Percentiles rank a stretch among this genome's conserved stretches.
Conservation (phyloP, 441 rosid species). For the Pelargonium citronellum region DNA sequence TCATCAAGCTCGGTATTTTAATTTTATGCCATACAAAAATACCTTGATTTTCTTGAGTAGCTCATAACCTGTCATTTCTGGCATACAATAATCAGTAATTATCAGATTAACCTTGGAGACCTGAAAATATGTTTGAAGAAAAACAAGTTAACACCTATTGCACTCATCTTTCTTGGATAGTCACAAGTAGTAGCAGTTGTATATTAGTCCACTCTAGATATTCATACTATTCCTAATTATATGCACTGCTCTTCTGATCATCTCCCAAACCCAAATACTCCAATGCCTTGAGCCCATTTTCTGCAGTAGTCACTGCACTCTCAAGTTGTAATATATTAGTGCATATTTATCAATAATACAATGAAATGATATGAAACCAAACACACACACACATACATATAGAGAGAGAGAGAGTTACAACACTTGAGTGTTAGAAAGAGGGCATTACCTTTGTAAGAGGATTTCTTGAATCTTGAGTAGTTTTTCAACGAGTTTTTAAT, state of each 20-base stretch:
- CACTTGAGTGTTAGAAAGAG: no score
- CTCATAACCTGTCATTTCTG: not conserved
- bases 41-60: not conserved
- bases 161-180: not conserved
- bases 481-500: not conserved
- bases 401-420: not conserved
- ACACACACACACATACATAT: no score
- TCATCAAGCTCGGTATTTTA: no score
- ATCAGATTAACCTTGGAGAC: not conserved
- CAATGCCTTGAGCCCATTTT: not conserved
- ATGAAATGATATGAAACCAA: no score
- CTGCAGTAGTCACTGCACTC: not conserved
- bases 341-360: no score
- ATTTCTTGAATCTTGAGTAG: not conserved
- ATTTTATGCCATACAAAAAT: no score
- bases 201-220: no score
- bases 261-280: not conserved
- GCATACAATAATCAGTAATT: not conserved
- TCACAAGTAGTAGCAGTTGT: no score
- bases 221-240: no score
- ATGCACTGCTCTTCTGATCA: not conserved
- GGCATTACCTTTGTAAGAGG: not conserved
- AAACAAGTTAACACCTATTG: not conserved
- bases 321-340: no score
- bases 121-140: not conserved